Conservation (phyloP, 1,284 basidiomycete species). For the Crepidotus sp. region DNA sequence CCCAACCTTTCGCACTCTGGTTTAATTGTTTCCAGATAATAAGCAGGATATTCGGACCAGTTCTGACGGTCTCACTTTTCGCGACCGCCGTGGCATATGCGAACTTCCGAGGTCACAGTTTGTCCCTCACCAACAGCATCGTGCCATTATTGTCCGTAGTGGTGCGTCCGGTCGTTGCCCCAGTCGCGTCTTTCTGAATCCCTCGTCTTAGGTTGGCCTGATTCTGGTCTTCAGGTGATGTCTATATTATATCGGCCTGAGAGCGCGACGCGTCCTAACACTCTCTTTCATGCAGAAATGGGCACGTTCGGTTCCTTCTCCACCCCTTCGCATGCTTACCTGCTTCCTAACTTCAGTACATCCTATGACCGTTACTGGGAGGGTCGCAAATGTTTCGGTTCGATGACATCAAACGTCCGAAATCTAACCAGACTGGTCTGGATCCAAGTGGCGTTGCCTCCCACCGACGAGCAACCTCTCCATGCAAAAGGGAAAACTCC, state of each 20-base stretch:
- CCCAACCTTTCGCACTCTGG: not conserved
- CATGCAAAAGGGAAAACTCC: slow-evolving; percentile 43
- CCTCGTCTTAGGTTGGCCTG: slow-evolving; percentile 50
- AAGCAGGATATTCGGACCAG: slow-evolving; percentile 63
- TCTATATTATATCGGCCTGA: no score
- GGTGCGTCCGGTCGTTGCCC: slow-evolving; percentile 42
- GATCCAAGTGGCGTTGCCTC: slow-evolving; percentile 68
- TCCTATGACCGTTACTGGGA: slow-evolving; percentile 80
- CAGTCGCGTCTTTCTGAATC: slow-evolving; percentile 5
- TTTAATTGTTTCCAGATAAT: slow-evolving; percentile 42
- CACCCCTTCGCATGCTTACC: slow-evolving; percentile 1
- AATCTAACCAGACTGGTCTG: slow-evolving; percentile 51
- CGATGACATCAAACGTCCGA: slow-evolving; percentile 51
- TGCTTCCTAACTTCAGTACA: slow-evolving; percentile 35
- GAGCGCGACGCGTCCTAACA: slow-evolving; percentile 1
- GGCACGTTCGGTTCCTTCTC: slow-evolving; percentile 22
- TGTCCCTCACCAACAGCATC: slow-evolving; percentile 63
- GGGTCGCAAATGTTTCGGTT: slow-evolving; percentile 75
- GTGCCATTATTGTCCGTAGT: slow-evolving; percentile 85
- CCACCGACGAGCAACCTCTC: slow-evolving; percentile 34
- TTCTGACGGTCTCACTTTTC: slow-evolving; percentile 75
- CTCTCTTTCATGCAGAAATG: slow-evolving; percentile 28
- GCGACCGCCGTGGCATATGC: slow-evolving; percentile 54
- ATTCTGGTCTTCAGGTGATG: slow-evolving; percentile 67
- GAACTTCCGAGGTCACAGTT: slow-evolving; percentile 40